Percentiles rank a stretch among this genome's conserved stretches.
Evolutionary conservation across 2,329 filamentous ascomycete genomes (phyloP).

Genomic region (Biscogniauxia sp.): DNA sequence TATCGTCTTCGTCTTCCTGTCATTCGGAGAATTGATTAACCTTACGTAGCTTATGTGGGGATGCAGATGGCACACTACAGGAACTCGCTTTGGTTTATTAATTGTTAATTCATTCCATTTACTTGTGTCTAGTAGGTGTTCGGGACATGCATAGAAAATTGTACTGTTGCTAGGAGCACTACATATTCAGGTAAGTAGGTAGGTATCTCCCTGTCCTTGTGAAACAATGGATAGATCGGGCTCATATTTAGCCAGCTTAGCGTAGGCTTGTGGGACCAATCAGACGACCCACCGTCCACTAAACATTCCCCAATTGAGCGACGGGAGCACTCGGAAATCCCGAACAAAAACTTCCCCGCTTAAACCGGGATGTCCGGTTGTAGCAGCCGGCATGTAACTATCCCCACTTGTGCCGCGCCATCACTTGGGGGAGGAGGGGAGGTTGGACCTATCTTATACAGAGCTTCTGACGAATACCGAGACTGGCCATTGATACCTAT

Average conservation of each 20-base stretch:
- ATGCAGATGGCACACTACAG: too few species aligned
- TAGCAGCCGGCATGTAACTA: background rate
- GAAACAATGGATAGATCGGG: background rate
- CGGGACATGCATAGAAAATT: too few species aligned
- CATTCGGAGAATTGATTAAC: too few species aligned
- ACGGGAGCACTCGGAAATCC: background rate
- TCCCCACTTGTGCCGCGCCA: background rate
- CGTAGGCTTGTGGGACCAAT: background rate
- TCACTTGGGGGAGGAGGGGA: background rate
- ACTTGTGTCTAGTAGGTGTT: too few species aligned
- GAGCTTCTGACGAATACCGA: background rate
- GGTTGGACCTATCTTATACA: background rate
- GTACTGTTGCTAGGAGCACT: too few species aligned
- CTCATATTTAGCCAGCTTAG: too few species aligned
- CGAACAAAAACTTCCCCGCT: background rate
- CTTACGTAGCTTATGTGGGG: too few species aligned
- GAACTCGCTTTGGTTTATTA: too few species aligned
- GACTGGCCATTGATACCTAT: background rate
- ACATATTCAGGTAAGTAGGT: too few species aligned
- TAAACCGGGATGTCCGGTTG: background rate
- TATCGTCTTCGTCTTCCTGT: too few species aligned
- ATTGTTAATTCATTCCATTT: too few species aligned
- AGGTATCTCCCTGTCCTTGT: background rate
- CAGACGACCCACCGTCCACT: background rate
- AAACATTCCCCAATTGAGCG: background rate